These are phyloP conservation scores for Polyporus tsugae DNA, from an alignment of 1,284 basidiomycete genomes.

Conservation along the genomic window DNA sequence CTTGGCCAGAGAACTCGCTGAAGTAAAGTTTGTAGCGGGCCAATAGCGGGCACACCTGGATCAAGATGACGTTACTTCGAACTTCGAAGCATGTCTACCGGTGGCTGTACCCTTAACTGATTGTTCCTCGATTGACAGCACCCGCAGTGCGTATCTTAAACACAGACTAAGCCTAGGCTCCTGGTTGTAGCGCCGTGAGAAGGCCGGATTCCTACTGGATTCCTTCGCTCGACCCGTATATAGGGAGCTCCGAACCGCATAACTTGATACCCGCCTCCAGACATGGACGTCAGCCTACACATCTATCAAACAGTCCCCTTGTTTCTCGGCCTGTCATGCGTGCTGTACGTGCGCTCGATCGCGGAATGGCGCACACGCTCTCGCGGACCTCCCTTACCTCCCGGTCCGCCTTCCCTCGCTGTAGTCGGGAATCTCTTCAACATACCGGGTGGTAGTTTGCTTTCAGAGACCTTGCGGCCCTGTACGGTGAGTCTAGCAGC, in stretches of 20 bases:
- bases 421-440: slow-evolving; percentile 24
- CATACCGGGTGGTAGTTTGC: slow-evolving; percentile 12
- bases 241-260: neutral
- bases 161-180: neutral
- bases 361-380: slow-evolving; percentile 3
- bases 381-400: slow-evolving; percentile 13
- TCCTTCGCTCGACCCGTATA: neutral
- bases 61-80: too few species aligned
- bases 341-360: neutral
- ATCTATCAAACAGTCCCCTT: neutral
- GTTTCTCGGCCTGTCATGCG: neutral
- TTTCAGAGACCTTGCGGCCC: slow-evolving; percentile 7
- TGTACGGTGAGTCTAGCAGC: slow-evolving; percentile 13
- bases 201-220: too few species aligned
- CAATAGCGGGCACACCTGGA: too few species aligned
- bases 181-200: neutral
- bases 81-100: too few species aligned
- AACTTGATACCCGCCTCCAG: neutral
- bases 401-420: slow-evolving; percentile 22
- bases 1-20: too few species aligned
- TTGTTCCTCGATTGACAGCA: too few species aligned
- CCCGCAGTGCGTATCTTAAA: neutral
- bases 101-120: too few species aligned
- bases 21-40: too few species aligned
- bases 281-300: neutral